Evolutionary conservation across 306 rosid species (phyloP).

Genomic region (Cucurbita maxima): DNA sequence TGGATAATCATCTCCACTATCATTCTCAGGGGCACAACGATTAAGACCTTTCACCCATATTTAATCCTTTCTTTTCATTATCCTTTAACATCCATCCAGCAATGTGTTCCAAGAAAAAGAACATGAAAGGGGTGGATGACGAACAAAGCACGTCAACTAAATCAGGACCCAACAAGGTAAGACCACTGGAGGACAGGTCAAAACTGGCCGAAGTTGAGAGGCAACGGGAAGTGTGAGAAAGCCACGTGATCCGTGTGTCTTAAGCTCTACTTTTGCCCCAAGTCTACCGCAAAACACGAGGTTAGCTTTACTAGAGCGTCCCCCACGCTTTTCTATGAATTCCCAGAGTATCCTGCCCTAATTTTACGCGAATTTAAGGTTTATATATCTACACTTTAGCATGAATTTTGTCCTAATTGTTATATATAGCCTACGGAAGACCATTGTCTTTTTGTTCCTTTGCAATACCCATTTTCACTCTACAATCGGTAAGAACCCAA

Average conservation of each 20-base stretch:
- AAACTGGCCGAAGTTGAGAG: no score
- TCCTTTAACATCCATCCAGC: neutral
- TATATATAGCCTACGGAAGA: neutral
- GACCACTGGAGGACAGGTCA: neutral
- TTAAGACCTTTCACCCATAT: neutral
- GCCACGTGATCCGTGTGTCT: conserved; percentile 4
- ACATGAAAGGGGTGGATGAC: neutral
- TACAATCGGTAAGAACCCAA: neutral
- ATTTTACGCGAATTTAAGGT: neutral
- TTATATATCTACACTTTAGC: neutral
- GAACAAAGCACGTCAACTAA: neutral
- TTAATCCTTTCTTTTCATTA: neutral
- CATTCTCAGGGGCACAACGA: neutral
- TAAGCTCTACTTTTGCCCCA: neutral
- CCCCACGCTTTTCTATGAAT: neutral
- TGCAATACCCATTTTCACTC: neutral
- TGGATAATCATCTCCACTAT: neutral
- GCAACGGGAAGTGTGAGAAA: neutral
- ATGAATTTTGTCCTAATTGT: neutral
- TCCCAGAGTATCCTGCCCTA: neutral
- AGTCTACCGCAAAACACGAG: conserved; percentile 5
- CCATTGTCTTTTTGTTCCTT: neutral
- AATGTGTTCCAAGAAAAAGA: neutral
- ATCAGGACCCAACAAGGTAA: neutral
- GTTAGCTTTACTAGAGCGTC: neutral